phyloP scores from a whole-genome alignment of 108 stramenopile species.

The Mayamaea pseudoterrestris region DNA sequence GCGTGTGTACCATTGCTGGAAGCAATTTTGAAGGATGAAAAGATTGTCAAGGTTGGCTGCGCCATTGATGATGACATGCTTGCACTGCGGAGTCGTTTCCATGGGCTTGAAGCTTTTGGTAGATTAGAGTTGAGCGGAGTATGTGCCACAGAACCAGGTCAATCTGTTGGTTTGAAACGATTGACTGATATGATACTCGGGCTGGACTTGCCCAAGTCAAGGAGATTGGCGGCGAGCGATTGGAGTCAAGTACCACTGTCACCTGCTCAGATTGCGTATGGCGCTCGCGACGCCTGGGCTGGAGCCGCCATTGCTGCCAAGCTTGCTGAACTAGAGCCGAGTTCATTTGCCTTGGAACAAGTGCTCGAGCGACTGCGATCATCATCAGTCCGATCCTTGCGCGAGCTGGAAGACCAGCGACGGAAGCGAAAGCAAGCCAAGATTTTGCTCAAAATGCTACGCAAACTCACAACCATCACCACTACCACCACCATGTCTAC shows the following conservation, averaged over 20 bases:
- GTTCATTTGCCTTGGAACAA: too few relatives aligned
- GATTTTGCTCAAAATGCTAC: too few relatives aligned
- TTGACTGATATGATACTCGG: slow-evolving; percentile 29
- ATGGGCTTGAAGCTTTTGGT: slow-evolving; percentile 18
- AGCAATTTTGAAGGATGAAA: slow-evolving; percentile 27
- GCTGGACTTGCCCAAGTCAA: slow-evolving; percentile 40
- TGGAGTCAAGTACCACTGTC: slow-evolving; percentile 48
- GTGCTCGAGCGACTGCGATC: too few relatives aligned
- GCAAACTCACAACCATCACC: too few relatives aligned
- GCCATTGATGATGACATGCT: slow-evolving; percentile 57
- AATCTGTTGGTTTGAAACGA: slow-evolving; percentile 26
- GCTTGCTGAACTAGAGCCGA: too few relatives aligned
- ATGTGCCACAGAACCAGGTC: slow-evolving; percentile 6
- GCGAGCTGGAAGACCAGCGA: too few relatives aligned
- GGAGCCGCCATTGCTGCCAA: slow-evolving; percentile 54
- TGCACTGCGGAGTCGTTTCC: slow-evolving; percentile 23
- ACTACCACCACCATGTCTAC: too few relatives aligned
- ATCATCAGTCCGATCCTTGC: too few relatives aligned
- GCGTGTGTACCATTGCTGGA: slow-evolving; percentile 23
- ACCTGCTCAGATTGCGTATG: slow-evolving; percentile 46
- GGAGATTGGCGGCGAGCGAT: slow-evolving; percentile 30
- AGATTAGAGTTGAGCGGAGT: slow-evolving; percentile 48
- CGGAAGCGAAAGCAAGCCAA: too few relatives aligned
- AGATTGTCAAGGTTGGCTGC: slow-evolving; percentile 45
- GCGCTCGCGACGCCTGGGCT: slow-evolving; percentile 75